Conservation (phyloP, 345 rosid genomes). For the Arabidopsis suecica region DNA sequence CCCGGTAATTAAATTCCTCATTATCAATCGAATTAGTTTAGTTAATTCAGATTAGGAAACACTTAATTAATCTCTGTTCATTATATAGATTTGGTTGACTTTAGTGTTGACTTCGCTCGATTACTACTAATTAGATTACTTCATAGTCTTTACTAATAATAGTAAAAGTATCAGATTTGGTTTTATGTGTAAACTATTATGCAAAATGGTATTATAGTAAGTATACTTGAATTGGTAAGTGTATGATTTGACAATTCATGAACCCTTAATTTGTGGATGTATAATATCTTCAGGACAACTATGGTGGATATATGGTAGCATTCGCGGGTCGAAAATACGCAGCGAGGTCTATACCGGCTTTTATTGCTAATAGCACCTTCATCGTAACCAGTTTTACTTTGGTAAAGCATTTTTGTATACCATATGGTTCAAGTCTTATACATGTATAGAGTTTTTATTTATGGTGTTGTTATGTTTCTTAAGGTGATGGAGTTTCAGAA, state of each 20-base stretch:
- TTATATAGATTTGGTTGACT: background rate
- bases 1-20: constrained; percentile 45
- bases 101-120: too few relatives aligned
- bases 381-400: constrained; percentile 84
- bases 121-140: too few relatives aligned
- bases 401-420: constrained; percentile 48
- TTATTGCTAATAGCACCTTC: constrained; percentile 77
- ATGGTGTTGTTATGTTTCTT: background rate
- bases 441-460: background rate
- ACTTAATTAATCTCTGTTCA: background rate
- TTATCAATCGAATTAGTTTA: background rate
- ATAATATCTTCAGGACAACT: constrained; percentile 39
- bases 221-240: too few relatives aligned
- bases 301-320: constrained; percentile 74
- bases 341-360: constrained; percentile 79
- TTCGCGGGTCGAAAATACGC: constrained; percentile 93
- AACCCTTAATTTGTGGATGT: background rate
- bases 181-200: too few relatives aligned
- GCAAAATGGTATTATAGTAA: too few relatives aligned
- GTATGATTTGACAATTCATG: background rate
- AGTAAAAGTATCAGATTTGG: too few relatives aligned
- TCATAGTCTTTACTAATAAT: too few relatives aligned
- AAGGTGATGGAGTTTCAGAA: constrained; percentile 87
- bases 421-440: too few relatives aligned
- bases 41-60: background rate